phyloP scores from a whole-genome alignment of 2,329 filamentous ascomycete species.

The Aspergillus persii region DNA sequence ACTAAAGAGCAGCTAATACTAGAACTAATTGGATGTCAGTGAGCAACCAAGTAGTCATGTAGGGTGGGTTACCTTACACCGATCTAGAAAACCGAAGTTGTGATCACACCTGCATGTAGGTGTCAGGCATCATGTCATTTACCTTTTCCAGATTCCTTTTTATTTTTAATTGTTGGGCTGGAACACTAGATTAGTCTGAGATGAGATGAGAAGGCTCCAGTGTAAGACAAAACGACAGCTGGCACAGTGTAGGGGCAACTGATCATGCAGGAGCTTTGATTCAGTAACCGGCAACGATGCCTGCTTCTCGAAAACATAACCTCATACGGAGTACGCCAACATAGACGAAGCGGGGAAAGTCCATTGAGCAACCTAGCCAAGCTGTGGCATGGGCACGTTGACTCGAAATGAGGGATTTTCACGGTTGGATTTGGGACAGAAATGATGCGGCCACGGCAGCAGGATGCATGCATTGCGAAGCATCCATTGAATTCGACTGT shows the following conservation, averaged over 20 bases:
- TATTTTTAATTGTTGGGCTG: slow-evolving; percentile 21
- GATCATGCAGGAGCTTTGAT: slow-evolving; percentile 34
- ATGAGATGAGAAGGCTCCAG: slow-evolving; percentile 17
- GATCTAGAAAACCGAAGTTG: not conserved
- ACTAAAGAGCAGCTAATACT: slow-evolving; percentile 11
- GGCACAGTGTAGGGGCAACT: slow-evolving; percentile 30
- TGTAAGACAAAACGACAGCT: slow-evolving; percentile 35
- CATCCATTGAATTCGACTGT: slow-evolving; percentile 33
- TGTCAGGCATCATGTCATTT: not conserved
- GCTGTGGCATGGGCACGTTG: slow-evolving; percentile 21
- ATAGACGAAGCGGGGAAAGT: slow-evolving; percentile 30
- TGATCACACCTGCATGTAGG: slow-evolving; percentile 7
- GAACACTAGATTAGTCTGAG: slow-evolving; percentile 5
- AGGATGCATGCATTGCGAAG: slow-evolving; percentile 39
- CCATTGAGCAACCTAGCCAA: slow-evolving; percentile 27
- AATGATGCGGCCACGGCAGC: slow-evolving; percentile 37
- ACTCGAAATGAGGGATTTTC: slow-evolving; percentile 38
- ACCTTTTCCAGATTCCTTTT: slow-evolving; percentile 1
- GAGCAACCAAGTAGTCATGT: slow-evolving; percentile 11
- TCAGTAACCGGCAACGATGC: slow-evolving; percentile 23
- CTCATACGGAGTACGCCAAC: slow-evolving; percentile 31
- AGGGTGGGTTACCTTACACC: slow-evolving; percentile 16
- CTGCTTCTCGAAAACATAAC: slow-evolving; percentile 19
- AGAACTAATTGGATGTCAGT: slow-evolving; percentile 21
- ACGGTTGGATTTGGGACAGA: slow-evolving; percentile 28